These are phyloP conservation scores for Escallonia herrerae DNA, from an alignment of 129 eudicot genomes.

Conservation along the genomic window DNA sequence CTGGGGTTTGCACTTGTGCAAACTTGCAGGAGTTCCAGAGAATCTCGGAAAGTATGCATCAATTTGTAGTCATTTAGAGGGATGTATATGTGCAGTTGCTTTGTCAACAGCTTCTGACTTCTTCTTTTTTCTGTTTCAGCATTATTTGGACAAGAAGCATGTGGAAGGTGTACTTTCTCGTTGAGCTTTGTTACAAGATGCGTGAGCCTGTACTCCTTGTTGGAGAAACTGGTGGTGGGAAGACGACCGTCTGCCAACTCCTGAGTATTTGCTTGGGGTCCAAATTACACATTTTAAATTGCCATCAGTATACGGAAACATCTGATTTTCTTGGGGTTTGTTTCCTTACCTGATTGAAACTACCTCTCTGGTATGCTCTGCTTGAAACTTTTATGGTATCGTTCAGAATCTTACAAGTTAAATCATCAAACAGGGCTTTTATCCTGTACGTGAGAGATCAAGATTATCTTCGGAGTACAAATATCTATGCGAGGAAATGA, in stretches of 20 bases:
- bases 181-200: constrained; percentile 77
- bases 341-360: constrained; percentile 1
- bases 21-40: constrained; percentile 17
- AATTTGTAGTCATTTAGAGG: not conserved
- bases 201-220: constrained; percentile 97
- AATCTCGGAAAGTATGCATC: constrained; percentile 46
- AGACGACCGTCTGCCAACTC: constrained; percentile 90
- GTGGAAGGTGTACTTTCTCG: constrained; percentile 78
- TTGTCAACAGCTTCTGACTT: not conserved
- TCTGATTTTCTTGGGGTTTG: constrained; percentile 99
- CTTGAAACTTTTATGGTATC: not conserved
- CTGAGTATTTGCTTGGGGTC: constrained; percentile 63
- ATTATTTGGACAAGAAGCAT: constrained; percentile 83
- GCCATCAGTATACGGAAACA: constrained; percentile 98
- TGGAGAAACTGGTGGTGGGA: constrained; percentile 99
- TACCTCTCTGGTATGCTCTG: not conserved
- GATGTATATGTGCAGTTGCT: not conserved
- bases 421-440: constrained; percentile 62
- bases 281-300: constrained; percentile 78
- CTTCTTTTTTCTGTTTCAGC: constrained; percentile 28
- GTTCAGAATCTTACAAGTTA: not conserved
- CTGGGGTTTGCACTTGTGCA: constrained; percentile 15
- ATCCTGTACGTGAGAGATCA: constrained; percentile 89
- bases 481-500: constrained; percentile 41
- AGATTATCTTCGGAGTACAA: constrained; percentile 47